Conservation (phyloP, 371 early-diverging fungal species). For the Zychaea mexicana region DNA sequence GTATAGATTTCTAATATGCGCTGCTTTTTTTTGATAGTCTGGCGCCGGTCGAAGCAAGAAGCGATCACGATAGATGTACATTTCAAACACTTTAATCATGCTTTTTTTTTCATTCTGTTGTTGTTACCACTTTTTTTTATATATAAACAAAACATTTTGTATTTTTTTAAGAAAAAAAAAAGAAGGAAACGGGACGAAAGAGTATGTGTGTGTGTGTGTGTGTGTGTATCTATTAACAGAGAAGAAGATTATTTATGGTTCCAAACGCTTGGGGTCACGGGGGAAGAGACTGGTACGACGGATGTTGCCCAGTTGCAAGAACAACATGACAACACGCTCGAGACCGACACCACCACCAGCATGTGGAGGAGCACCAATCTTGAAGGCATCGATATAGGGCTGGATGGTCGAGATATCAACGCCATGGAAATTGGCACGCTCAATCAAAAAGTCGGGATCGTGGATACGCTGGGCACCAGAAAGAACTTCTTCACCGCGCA, state of each 20-base stretch:
- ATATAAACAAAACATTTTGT: not conserved
- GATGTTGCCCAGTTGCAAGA: slow-evolving; percentile 96
- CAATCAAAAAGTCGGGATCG: slow-evolving; percentile 82
- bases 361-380: slow-evolving; percentile 99
- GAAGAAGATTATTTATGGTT: slow-evolving; percentile 69
- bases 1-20: not conserved
- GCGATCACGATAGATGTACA: not conserved
- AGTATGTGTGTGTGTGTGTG: not conserved
- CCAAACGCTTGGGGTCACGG: slow-evolving; percentile 97
- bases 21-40: no score
- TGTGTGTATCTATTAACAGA: not conserved
- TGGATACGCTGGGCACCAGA: slow-evolving; percentile 99
- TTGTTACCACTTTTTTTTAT: not conserved
- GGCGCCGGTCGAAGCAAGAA: slow-evolving; percentile 8
- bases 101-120: not conserved
- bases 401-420: slow-evolving; percentile 88
- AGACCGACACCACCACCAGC: slow-evolving; percentile 99
- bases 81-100: not conserved
- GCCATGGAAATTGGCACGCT: slow-evolving; percentile 84
- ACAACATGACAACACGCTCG: slow-evolving; percentile 99
- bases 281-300: slow-evolving; percentile 98
- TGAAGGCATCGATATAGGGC: slow-evolving; percentile 97
- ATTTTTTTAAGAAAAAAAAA: no score
- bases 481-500: slow-evolving; percentile 99
- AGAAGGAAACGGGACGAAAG: no score